phyloP scores from a whole-genome alignment of 306 rosid species.

The Pueraria montana region DNA sequence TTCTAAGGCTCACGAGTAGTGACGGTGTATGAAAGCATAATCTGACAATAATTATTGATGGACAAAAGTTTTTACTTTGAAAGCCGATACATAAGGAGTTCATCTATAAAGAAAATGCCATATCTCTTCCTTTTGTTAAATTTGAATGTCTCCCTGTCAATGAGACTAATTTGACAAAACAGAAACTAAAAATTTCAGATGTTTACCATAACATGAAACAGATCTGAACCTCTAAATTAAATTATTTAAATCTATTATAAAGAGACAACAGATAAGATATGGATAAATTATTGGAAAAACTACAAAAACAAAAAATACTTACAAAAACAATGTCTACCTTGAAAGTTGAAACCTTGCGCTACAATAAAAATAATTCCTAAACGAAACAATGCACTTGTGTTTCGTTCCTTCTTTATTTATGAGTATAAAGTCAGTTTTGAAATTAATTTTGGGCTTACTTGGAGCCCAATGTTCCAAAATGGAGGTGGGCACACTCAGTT shows the following conservation, averaged over 20 bases:
- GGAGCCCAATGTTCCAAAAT: slow-evolving; percentile 19
- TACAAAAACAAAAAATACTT: background rate
- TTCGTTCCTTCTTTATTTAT: background rate
- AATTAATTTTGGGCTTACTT: background rate
- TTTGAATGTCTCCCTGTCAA: background rate
- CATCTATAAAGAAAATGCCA: background rate
- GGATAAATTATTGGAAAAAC: background rate
- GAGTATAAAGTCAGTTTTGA: background rate
- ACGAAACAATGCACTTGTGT: background rate
- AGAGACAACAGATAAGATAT: background rate
- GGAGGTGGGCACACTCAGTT: background rate
- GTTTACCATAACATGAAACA: background rate
- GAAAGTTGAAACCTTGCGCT: background rate
- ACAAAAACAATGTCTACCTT: background rate
- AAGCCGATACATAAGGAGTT: background rate
- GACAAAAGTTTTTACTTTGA: background rate
- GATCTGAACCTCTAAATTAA: background rate
- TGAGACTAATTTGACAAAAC: background rate
- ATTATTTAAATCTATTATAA: background rate
- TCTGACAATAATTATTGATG: background rate
- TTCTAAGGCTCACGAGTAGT: background rate
- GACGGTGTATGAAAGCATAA: background rate
- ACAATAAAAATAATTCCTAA: background rate
- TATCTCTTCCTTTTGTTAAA: background rate
- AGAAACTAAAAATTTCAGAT: background rate